Evolutionary conservation across 352 stramenopile species (phyloP).

Genomic region (Globisporangium irregulare): DNA sequence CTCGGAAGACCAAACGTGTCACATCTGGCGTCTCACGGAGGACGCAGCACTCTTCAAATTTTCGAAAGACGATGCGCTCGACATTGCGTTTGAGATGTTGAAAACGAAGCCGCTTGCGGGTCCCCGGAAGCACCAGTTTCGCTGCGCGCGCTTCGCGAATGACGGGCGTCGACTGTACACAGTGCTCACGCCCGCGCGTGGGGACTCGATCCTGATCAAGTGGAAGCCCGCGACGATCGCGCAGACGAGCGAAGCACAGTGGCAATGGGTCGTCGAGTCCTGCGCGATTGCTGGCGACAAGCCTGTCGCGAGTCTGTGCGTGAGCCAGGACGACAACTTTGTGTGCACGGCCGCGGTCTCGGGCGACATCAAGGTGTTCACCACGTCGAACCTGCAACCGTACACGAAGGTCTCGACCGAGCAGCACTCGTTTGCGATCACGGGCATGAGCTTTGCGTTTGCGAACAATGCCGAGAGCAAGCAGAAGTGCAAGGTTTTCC

Average conservation of each 20-base stretch:
- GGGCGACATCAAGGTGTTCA: conserved; percentile 70
- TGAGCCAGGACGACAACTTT: conserved; percentile 71
- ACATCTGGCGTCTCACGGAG: conserved; percentile 79
- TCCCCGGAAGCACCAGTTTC: conserved; percentile 73
- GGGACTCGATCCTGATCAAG: conserved; percentile 79
- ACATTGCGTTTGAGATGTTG: conserved; percentile 54
- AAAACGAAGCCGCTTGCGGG: conserved; percentile 37
- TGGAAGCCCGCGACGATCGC: conserved; percentile 69
- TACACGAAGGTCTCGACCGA: conserved; percentile 55
- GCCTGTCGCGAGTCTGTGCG: conserved; percentile 71
- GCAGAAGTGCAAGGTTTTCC: conserved; percentile 18
- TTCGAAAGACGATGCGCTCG: conserved; percentile 75
- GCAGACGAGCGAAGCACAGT: conserved; percentile 68
- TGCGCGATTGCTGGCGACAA: conserved; percentile 60
- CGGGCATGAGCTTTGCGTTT: conserved; percentile 70
- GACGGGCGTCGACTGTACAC: conserved; percentile 68
- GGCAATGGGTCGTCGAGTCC: conserved; percentile 59
- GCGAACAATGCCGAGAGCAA: conserved; percentile 16
- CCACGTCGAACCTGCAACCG: conserved; percentile 36
- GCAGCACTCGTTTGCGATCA: conserved; percentile 82
- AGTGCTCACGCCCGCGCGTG: conserved; percentile 67
- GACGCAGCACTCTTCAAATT: conserved; percentile 57
- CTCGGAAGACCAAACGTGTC: conserved; percentile 75
- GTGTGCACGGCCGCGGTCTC: conserved; percentile 69
- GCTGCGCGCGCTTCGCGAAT: conserved; percentile 73